Percentiles rank a stretch among this genome's conserved stretches.
These are phyloP conservation scores for Mrakia gelida DNA, from an alignment of 768 basidiomycete genomes.

Conservation along the genomic window DNA sequence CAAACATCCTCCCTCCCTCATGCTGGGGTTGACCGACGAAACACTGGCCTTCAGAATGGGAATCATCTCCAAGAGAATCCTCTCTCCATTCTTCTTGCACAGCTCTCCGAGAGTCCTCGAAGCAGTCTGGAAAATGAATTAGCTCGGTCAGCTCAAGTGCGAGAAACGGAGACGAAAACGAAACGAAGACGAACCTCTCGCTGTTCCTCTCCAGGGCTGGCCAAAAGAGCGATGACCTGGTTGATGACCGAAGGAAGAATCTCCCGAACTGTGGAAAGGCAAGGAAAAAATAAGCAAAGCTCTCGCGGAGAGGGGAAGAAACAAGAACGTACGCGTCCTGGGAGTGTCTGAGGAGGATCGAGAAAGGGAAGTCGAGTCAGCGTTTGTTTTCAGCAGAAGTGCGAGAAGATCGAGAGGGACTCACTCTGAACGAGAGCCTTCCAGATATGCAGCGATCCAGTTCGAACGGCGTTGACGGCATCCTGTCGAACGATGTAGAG, in stretches of 20 bases:
- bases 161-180: background rate
- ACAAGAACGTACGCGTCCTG: constrained; percentile 52
- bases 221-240: constrained; percentile 65
- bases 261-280: constrained; percentile 54
- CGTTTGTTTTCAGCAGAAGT: too few relatives aligned
- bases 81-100: constrained; percentile 93
- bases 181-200: constrained; percentile 61
- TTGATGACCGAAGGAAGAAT: constrained; percentile 77
- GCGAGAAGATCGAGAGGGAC: background rate
- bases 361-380: background rate
- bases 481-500: constrained; percentile 93
- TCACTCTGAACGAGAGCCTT: constrained; percentile 83
- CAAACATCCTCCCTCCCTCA: constrained; percentile 78
- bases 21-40: constrained; percentile 53
- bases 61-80: constrained; percentile 77
- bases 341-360: constrained; percentile 56
- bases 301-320: constrained; percentile 45
- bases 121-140: constrained; percentile 59
- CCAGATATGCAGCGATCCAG: constrained; percentile 93
- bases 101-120: constrained; percentile 78
- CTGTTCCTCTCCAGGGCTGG: constrained; percentile 75
- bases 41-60: constrained; percentile 61
- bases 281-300: constrained; percentile 49
- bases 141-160: background rate
- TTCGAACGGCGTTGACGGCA: constrained; percentile 78